Percentiles rank a stretch among this genome's conserved stretches.
These are phyloP conservation scores for Thyridium curvatum DNA, from an alignment of 2,329 filamentous ascomycete species.

Conservation along the genomic window DNA sequence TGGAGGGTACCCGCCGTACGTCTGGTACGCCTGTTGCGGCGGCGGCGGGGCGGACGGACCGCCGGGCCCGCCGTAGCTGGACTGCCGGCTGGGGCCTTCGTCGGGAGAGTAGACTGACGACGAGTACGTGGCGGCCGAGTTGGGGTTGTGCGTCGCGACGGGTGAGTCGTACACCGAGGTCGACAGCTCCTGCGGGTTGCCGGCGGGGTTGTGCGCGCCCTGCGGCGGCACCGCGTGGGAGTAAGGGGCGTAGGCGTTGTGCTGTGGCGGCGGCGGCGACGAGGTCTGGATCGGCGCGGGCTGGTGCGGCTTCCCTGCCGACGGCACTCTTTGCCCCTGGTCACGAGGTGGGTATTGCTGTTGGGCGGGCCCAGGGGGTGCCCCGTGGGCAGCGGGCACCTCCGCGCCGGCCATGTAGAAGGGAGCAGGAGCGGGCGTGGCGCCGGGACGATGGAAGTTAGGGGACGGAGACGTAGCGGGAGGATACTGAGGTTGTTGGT, in stretches of 20 bases:
- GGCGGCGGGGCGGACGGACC: slow-evolving; percentile 19
- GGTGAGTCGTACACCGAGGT: slow-evolving; percentile 75
- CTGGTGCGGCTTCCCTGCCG: slow-evolving; percentile 35
- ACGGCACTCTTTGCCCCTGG: slow-evolving; percentile 40
- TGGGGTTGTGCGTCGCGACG: slow-evolving; percentile 46
- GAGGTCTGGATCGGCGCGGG: slow-evolving; percentile 45
- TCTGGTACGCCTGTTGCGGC: slow-evolving; percentile 30
- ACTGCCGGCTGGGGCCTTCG: slow-evolving; percentile 26
- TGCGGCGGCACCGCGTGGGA: slow-evolving; percentile 30
- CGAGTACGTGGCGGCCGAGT: slow-evolving; percentile 34
- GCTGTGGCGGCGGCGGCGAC: slow-evolving; percentile 35
- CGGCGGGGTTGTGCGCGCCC: slow-evolving; percentile 59
- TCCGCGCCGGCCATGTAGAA: slow-evolving; percentile 61
- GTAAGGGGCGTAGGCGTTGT: slow-evolving; percentile 42
- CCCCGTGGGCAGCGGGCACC: slow-evolving; percentile 35
- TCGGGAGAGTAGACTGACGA: slow-evolving; percentile 43
- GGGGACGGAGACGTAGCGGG: slow-evolving; percentile 41
- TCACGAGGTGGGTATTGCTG: slow-evolving; percentile 39
- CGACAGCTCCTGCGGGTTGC: slow-evolving; percentile 69
- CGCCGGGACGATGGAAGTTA: slow-evolving; percentile 48
- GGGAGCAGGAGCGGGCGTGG: slow-evolving; percentile 50
- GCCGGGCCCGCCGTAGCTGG: slow-evolving; percentile 19
- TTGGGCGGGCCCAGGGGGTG: slow-evolving; percentile 22
- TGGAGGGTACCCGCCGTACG: slow-evolving; percentile 27
- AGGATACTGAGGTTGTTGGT: slow-evolving; percentile 41